Conservation (phyloP, 495 filamentous ascomycete genomes). For the Aspergillus biplanus region DNA sequence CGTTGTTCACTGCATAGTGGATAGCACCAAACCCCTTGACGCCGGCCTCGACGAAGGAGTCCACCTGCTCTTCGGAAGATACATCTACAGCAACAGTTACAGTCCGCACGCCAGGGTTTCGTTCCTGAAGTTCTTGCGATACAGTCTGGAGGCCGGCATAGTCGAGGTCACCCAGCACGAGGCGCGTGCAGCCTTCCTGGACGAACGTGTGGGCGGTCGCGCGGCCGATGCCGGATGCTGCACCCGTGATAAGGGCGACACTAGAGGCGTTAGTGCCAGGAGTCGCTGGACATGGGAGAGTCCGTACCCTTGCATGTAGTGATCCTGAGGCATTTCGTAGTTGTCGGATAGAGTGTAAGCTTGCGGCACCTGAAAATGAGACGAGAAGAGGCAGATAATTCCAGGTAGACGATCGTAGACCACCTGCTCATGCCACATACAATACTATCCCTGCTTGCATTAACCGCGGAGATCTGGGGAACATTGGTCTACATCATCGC, state of each 20-base stretch:
- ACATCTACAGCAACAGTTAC: background rate
- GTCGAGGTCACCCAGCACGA: constrained; percentile 12
- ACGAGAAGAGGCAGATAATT: too few species aligned
- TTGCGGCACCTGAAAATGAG: too few species aligned
- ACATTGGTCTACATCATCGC: too few species aligned
- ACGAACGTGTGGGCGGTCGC: constrained; percentile 6
- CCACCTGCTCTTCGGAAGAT: background rate
- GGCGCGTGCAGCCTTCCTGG: constrained; percentile 7
- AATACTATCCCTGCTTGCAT: too few species aligned
- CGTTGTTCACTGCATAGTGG: constrained; percentile 7
- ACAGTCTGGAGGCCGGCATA: background rate
- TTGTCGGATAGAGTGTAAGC: too few species aligned
- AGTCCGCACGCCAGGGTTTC: background rate
- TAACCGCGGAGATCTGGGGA: too few species aligned
- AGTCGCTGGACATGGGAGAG: too few species aligned
- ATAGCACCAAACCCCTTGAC: background rate
- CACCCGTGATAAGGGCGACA: constrained; percentile 15
- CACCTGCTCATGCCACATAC: too few species aligned
- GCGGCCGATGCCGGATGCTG: constrained; percentile 14
- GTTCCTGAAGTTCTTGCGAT: background rate
- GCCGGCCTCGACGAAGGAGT: background rate
- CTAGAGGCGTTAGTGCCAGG: background rate
- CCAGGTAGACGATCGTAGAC: too few species aligned
- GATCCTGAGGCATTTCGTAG: too few species aligned
- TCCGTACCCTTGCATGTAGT: too few species aligned